Evolutionary conservation across 176 grass and related monocot genomes (phyloP), one percentile per base, ranked within the genome.

Genomic region (Elymus sibiricus): DNA sequence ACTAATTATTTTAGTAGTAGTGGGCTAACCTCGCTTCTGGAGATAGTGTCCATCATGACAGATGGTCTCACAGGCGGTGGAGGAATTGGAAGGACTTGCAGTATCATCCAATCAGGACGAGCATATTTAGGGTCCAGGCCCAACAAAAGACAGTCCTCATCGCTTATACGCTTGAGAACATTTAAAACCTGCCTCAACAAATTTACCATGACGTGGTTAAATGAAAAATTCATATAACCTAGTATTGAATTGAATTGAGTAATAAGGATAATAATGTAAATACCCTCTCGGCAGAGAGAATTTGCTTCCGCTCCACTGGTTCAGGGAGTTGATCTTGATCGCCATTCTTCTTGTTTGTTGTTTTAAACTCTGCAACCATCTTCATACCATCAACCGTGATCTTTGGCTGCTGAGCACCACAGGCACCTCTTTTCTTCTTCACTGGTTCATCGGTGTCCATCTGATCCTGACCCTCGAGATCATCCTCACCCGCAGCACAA

Each of bases 11-110:
- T 19, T 43, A 58, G 19, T 66, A 60, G 6, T 37, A 67, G 64
- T 67, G 35, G 47, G 77, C 79, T 87, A 62, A 95, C 96, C 93
- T 98, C 96, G 66, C 96, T 98, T 88, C 96, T 93, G 40, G 96
- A 94, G 83, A 93, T 95, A 49, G 96, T 98, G 82, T 98, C 96
- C 96, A 98, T 98, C 96, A 98, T 98, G 56, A 98, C 96, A 87
- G 96, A 98, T 87, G 96, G 96, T 86, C 96, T 95, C 79, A 98
- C 96, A 86, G 96, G 96, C 74, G 93, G 96, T 25, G 96, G 96
- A 74, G 96, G 96, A 83, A 98, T 92, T 13, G 96, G 96, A 85
- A 98, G 89, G 44, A 98, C 96, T 95, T 98, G 96, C 55, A 98
- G 69, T 87, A 95, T 98, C 96, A 98, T 98, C 96, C 96, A 98